Conservation (phyloP, 768 basidiomycete species). For the Serpula lacrymans region DNA sequence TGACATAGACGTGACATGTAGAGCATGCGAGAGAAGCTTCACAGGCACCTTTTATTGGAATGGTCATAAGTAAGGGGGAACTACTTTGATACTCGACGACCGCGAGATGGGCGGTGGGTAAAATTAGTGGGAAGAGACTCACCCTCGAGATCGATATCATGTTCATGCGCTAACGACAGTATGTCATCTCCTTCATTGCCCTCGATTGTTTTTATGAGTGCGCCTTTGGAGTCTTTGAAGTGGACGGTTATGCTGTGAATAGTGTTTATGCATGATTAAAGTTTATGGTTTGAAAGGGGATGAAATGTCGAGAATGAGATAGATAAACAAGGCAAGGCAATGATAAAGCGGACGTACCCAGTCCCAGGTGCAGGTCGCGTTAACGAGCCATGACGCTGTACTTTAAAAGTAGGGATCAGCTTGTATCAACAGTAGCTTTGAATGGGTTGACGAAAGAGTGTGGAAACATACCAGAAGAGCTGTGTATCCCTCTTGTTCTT, state of each 20-base stretch:
- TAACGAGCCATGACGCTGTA: slow-evolving; percentile 45
- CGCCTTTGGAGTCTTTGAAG: slow-evolving; percentile 87
- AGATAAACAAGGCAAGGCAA: neutral
- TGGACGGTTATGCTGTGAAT: too few species aligned
- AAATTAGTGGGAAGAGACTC: slow-evolving; percentile 15
- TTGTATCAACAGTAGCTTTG: neutral
- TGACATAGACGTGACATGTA: slow-evolving; percentile 83
- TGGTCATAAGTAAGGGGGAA: neutral
- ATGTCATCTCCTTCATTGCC: slow-evolving; percentile 94
- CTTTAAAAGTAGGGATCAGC: slow-evolving; percentile 5
- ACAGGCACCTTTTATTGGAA: slow-evolving; percentile 70
- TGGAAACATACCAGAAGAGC: neutral
- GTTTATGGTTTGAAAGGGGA: neutral
- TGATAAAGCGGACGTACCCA: slow-evolving; percentile 43
- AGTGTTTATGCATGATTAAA: too few species aligned
- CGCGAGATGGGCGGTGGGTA: neutral
- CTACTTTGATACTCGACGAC: slow-evolving; percentile 2
- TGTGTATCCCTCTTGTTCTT: neutral
- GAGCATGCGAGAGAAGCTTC: slow-evolving; percentile 97
- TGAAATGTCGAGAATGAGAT: neutral
- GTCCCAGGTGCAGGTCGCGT: slow-evolving; percentile 65
- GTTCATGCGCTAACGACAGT: slow-evolving; percentile 86
- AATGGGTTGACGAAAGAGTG: neutral
- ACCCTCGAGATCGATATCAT: slow-evolving; percentile 97
- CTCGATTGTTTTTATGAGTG: slow-evolving; percentile 81